These are phyloP conservation scores for Monosporascus sp. DNA, from an alignment of 2,329 filamentous ascomycete genomes.

Conservation along the genomic window DNA sequence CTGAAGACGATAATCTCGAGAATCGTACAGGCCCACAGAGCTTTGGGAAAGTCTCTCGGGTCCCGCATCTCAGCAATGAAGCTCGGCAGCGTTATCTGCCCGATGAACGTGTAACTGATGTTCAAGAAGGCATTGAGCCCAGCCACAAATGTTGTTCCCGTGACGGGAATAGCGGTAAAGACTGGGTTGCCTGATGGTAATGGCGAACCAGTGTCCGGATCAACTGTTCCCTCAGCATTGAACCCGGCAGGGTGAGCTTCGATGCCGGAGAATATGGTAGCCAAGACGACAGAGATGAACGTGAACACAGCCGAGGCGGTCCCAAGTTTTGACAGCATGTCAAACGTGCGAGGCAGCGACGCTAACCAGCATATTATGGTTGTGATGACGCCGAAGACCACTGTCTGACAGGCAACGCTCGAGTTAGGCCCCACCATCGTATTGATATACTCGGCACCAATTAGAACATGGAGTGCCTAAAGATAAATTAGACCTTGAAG, in stretches of 20 bases:
- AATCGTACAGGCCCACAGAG: conserved; percentile 84
- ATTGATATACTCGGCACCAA: conserved; percentile 83
- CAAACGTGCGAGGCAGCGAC: conserved; percentile 82
- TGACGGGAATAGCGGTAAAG: conserved; percentile 62
- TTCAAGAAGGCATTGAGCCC: conserved; percentile 89
- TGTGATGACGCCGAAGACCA: conserved; percentile 71
- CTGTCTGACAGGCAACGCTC: conserved; percentile 63
- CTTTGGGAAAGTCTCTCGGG: conserved; percentile 82
- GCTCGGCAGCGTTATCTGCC: conserved; percentile 86
- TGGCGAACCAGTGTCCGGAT: conserved; percentile 19
- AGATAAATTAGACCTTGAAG: conserved; percentile 9
- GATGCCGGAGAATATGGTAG: conserved; percentile 74
- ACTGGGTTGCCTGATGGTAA: conserved; percentile 53
- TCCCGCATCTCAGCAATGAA: conserved; percentile 93
- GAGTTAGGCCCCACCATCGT: conserved; percentile 69
- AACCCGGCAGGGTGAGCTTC: conserved; percentile 70
- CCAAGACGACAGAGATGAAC: conserved; percentile 80
- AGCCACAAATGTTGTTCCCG: conserved; percentile 71
- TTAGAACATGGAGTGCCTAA: conserved; percentile 73
- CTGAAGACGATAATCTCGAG: conserved; percentile 83
- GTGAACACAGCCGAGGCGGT: conserved; percentile 81
- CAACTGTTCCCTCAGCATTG: conserved; percentile 39
- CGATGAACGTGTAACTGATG: conserved; percentile 94
- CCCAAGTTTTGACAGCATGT: conserved; percentile 71
- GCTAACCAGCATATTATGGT: conserved; percentile 70